Conservation (phyloP, 2,329 filamentous ascomycete species). For the Xylariaceae sp. region DNA sequence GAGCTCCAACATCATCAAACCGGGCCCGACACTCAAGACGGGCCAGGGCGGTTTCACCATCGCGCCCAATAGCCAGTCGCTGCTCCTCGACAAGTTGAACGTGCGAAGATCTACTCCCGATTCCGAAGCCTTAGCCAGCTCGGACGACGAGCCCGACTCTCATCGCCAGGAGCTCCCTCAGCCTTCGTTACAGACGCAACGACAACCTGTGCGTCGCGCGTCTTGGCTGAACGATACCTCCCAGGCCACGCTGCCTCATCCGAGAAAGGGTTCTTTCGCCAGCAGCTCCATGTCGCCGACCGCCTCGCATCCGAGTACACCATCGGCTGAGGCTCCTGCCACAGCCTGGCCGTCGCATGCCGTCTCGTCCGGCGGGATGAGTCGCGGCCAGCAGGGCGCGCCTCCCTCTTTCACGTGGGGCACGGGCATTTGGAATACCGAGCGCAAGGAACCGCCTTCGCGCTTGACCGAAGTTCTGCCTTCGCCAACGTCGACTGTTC, state of each 20-base stretch:
- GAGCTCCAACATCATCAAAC: slow-evolving; percentile 44
- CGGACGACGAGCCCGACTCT: slow-evolving; percentile 81
- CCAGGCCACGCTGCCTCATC: slow-evolving; percentile 48
- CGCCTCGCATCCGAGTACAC: slow-evolving; percentile 73
- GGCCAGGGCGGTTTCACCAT: slow-evolving; percentile 38
- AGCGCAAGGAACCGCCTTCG: slow-evolving; percentile 71
- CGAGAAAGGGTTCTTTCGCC: slow-evolving; percentile 70
- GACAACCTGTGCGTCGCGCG: slow-evolving; percentile 61
- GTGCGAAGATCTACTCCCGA: slow-evolving; percentile 82
- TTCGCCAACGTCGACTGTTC: slow-evolving; percentile 60
- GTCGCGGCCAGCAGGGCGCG: slow-evolving; percentile 38
- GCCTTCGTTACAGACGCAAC: slow-evolving; percentile 42
- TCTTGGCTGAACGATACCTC: slow-evolving; percentile 84
- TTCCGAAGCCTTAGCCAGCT: slow-evolving; percentile 87
- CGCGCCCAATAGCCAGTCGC: slow-evolving; percentile 52
- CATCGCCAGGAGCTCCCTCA: slow-evolving; percentile 46
- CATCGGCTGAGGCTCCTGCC: slow-evolving; percentile 55
- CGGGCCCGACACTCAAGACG: slow-evolving; percentile 43
- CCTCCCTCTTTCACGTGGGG: slow-evolving; percentile 59
- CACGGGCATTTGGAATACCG: slow-evolving; percentile 75
- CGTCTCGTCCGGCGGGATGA: slow-evolving; percentile 37
- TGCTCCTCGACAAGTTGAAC: slow-evolving; percentile 68
- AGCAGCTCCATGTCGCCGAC: slow-evolving; percentile 71
- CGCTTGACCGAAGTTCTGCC: slow-evolving; percentile 67
- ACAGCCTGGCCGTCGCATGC: slow-evolving; percentile 49